Percentiles rank a stretch among this genome's conserved stretches.
These are phyloP conservation scores for Chenopodium formosanum DNA, from an alignment of 148 eudicot species.

Conservation along the genomic window DNA sequence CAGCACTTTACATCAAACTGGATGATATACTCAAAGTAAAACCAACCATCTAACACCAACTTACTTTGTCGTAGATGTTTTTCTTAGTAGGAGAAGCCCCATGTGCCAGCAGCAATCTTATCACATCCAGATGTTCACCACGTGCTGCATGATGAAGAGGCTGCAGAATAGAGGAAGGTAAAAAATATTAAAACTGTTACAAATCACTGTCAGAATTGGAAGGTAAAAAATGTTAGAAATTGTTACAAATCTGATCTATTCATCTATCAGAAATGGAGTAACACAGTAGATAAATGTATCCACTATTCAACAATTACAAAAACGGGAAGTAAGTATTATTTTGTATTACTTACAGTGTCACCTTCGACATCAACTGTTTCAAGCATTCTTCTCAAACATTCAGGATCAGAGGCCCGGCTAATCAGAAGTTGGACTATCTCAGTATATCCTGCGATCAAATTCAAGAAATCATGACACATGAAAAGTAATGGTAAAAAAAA, in stretches of 20 bases:
- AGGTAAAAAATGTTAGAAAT: background rate
- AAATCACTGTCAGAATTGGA: background rate
- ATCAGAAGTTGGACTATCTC: constrained; percentile 68
- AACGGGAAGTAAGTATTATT: background rate
- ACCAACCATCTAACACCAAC: background rate
- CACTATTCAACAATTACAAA: background rate
- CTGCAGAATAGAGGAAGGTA: constrained; percentile 27
- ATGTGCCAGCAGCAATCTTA: constrained; percentile 61
- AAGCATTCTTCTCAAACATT: constrained; percentile 63
- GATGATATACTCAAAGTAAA: background rate
- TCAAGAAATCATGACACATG: background rate
- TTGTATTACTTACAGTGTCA: constrained; percentile 68
- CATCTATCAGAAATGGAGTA: background rate
- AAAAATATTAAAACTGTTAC: background rate
- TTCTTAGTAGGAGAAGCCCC: constrained; percentile 66
- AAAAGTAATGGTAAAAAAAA: background rate
- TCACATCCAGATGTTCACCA: constrained; percentile 69
- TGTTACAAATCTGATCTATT: background rate
- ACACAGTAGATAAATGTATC: background rate
- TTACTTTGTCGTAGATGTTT: constrained; percentile 73
- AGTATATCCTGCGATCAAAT: constrained; percentile 51
- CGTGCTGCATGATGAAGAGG: constrained; percentile 99
- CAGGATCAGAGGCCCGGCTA: constrained; percentile 43
- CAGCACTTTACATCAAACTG: background rate
- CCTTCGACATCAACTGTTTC: constrained; percentile 88